Conservation (phyloP, 202 grass and related monocot species). For the Digitaria exilis region DNA sequence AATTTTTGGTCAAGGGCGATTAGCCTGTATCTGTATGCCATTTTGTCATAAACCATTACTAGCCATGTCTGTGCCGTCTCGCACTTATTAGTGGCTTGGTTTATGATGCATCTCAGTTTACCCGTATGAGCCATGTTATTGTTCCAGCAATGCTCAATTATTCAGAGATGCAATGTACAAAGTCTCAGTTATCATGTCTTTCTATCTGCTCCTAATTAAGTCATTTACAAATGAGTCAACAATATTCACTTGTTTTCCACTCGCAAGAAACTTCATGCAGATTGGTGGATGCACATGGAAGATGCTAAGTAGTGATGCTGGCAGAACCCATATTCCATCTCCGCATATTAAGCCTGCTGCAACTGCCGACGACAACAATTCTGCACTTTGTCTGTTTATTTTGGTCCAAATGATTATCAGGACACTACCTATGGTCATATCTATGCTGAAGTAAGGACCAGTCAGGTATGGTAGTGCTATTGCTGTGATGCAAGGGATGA, state of each 20-base stretch:
- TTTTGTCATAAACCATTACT: too few species aligned
- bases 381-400: constrained; percentile 9
- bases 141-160: too few species aligned
- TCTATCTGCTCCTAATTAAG: neutral
- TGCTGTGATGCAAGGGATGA: constrained; percentile 38
- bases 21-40: too few species aligned
- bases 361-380: constrained; percentile 16
- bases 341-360: constrained; percentile 56
- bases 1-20: too few species aligned
- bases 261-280: constrained; percentile 53
- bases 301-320: constrained; percentile 25
- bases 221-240: constrained; percentile 26
- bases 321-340: constrained; percentile 46
- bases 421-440: constrained; percentile 37
- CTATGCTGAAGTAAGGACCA: constrained; percentile 25
- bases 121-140: too few species aligned
- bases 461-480: constrained; percentile 44
- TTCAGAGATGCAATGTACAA: too few species aligned
- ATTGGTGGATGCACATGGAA: constrained; percentile 50
- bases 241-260: constrained; percentile 26
- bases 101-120: too few species aligned
- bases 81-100: too few species aligned
- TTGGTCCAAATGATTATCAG: constrained; percentile 33
- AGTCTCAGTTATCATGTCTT: neutral
- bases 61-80: too few species aligned